Conservation (phyloP, 2,329 filamentous ascomycete species). For the Pseudocercospora pini-densiflorae region DNA sequence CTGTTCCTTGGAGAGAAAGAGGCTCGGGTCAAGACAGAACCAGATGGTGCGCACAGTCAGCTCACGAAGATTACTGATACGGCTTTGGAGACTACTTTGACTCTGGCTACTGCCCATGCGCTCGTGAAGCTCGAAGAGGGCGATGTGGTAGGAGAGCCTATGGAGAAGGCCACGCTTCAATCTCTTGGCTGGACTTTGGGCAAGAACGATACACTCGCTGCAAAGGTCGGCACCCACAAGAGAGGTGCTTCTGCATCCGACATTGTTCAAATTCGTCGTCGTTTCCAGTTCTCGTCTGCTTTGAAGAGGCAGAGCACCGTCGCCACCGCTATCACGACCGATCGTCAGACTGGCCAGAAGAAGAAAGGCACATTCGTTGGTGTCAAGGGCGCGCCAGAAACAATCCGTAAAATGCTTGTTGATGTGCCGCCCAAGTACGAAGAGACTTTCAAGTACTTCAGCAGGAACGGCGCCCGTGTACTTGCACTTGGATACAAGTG, state of each 20-base stretch:
- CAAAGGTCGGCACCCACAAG: conserved; percentile 60
- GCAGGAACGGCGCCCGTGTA: conserved; percentile 91
- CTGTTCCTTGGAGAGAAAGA: conserved; percentile 73
- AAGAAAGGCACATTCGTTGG: conserved; percentile 86
- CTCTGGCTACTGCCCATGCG: conserved; percentile 92
- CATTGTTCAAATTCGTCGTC: conserved; percentile 89
- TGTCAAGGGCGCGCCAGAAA: conserved; percentile 97
- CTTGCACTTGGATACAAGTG: conserved; percentile 94
- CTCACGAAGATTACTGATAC: conserved; percentile 73
- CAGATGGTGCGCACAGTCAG: conserved; percentile 81
- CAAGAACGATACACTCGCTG: conserved; percentile 80
- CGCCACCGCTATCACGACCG: conserved; percentile 75
- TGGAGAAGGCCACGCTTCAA: conserved; percentile 94
- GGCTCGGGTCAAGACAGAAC: conserved; percentile 60
- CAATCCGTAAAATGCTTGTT: conserved; percentile 90
- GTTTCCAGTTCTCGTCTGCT: conserved; percentile 97
- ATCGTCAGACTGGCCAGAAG: conserved; percentile 75
- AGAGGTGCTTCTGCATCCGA: conserved; percentile 59
- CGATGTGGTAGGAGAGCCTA: conserved; percentile 95
- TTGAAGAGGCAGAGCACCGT: conserved; percentile 96
- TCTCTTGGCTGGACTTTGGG: conserved; percentile 94
- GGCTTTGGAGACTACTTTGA: conserved; percentile 82
- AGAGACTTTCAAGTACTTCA: conserved; percentile 98
- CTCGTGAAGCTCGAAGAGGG: conserved; percentile 96
- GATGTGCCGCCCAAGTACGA: conserved; percentile 86